Evolutionary conservation across 2,329 filamentous ascomycete species (phyloP), one percentile per base, ranked within the genome.

Genomic region (Parasarocladium wereldwijsianum): DNA sequence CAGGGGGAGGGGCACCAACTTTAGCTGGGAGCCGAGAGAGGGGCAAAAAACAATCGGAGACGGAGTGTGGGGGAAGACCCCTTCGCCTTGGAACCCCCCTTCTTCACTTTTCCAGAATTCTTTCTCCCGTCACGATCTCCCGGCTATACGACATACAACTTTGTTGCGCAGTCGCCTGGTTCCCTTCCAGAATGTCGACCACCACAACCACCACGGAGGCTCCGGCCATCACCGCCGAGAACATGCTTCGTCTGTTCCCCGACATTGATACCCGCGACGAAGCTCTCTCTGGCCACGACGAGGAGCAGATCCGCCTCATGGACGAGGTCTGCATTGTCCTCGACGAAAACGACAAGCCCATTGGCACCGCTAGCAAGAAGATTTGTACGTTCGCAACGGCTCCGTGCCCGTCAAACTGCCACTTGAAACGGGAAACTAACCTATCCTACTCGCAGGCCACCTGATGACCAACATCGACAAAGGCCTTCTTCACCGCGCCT

Each of bases 381-480:
- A 72, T 84, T 33, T 98, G 90, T 93, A 60, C 43, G 78, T 67
- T 30, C n/a, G 25, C 15, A n/a, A n/a, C n/a, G n/a, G n/a, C n/a
- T n/a, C n/a, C n/a, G n/a, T n/a, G n/a, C n/a, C n/a, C n/a, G n/a
- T n/a, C n/a, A n/a, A n/a, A n/a, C n/a, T n/a, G n/a, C n/a, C n/a
- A n/a, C n/a, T n/a, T n/a, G n/a, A n/a, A n/a, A n/a, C n/a, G n/a
- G n/a, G n/a, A 13, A n/a, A 24, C 25, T 29, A 15, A 31, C 21
- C 25, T 25, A 17, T 8, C 15, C 17, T 26, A n/a, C 23, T 6
- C 4, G 29, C 43, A 93, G 85, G 85, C 69, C 90, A 98, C 55
- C 65, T 98, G 42, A 98, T 98, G 90, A 82, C 82, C 57, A 98
- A 98, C 62, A 98, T 98, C 51, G 73, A 96, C 54, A 82, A 85